Evolutionary conservation across 129 eudicot species (phyloP).

Genomic region (Smallanthus sonchifolius): DNA sequence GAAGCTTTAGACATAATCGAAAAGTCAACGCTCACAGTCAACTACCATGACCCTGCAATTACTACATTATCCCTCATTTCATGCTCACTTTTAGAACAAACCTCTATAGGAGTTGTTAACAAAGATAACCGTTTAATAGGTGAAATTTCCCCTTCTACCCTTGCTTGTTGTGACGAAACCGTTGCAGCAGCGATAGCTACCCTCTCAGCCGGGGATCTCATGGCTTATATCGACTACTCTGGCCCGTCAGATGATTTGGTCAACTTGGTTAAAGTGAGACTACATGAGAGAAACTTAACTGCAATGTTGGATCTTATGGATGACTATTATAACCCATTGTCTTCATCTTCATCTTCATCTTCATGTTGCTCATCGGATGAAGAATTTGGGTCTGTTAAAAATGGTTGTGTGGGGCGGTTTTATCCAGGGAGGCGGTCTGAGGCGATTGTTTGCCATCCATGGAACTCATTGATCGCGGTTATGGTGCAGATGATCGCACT

Average conservation of each 20-base stretch:
- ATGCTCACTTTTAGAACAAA: conserved; percentile 45
- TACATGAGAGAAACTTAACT: conserved; percentile 44
- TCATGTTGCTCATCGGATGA: conserved; percentile 79
- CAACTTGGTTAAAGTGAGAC: conserved; percentile 47
- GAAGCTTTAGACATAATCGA: conserved; percentile 58
- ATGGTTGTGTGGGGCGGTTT: conserved; percentile 40
- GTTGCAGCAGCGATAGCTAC: conserved; percentile 69
- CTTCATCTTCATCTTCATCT: conserved; percentile 31
- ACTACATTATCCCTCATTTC: conserved; percentile 36
- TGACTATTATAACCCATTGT: conserved; percentile 33
- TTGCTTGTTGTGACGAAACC: conserved; percentile 68
- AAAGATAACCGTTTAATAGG: conserved; percentile 60
- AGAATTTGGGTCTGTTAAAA: conserved; percentile 42
- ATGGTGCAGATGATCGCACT: conserved; percentile 84
- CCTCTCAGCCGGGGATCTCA: conserved; percentile 77
- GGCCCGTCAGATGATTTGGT: conserved; percentile 75
- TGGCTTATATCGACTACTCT: conserved; percentile 71
- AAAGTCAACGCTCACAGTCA: conserved; percentile 45
- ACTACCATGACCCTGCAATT: conserved; percentile 52
- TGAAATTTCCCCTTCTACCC: conserved; percentile 73
- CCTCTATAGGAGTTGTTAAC: conserved; percentile 63
- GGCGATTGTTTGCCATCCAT: conserved; percentile 62
- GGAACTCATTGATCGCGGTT: conserved; percentile 85
- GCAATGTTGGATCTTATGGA: conserved; percentile 71
- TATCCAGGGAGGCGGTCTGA: conserved; percentile 51